Conservation (phyloP, 108 stramenopile species). For the Poteriospumella lacustris region DNA sequence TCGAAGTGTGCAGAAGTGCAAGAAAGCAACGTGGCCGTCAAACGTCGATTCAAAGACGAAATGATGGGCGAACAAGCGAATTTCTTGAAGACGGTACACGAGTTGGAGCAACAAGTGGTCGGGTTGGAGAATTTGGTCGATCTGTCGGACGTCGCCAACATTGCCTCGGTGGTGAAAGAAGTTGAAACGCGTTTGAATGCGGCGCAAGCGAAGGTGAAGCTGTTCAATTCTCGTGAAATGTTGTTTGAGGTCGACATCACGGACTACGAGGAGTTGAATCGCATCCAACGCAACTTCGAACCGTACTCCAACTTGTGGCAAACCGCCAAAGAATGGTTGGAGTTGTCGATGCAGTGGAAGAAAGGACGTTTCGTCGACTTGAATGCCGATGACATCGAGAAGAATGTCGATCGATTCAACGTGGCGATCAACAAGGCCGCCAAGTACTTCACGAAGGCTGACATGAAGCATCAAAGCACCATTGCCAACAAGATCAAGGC, state of each 20-base stretch:
- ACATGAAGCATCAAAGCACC: slow-evolving; percentile 40
- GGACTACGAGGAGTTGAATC: slow-evolving; percentile 53
- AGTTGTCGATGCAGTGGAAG: slow-evolving; percentile 41
- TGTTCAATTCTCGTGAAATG: slow-evolving; percentile 58
- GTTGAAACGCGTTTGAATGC: slow-evolving; percentile 37
- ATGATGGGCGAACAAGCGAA: slow-evolving; percentile 55
- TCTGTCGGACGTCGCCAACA: slow-evolving; percentile 36
- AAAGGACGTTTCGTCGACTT: slow-evolving; percentile 38
- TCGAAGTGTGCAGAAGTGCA: slow-evolving; percentile 40
- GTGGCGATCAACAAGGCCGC: slow-evolving; percentile 51
- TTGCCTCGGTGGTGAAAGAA: slow-evolving; percentile 41
- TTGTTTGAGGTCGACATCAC: slow-evolving; percentile 57
- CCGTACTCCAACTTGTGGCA: slow-evolving; percentile 59
- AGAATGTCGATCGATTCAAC: slow-evolving; percentile 34
- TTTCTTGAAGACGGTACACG: slow-evolving; percentile 47
- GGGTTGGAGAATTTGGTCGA: slow-evolving; percentile 41
- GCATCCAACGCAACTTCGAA: slow-evolving; percentile 53
- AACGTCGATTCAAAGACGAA: slow-evolving; percentile 42
- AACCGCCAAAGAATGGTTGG: slow-evolving; percentile 53
- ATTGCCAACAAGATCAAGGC: slow-evolving; percentile 54
- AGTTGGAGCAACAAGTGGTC: slow-evolving; percentile 48
- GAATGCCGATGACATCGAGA: slow-evolving; percentile 55
- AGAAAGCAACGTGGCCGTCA: slow-evolving; percentile 18
- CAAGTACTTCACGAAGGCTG: slow-evolving; percentile 47
- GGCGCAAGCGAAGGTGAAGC: slow-evolving; percentile 44